Evolutionary conservation across 2,329 filamentous ascomycete genomes (phyloP), one percentile per base, ranked within the genome.

Genomic region (Pseudonectria buxi): DNA sequence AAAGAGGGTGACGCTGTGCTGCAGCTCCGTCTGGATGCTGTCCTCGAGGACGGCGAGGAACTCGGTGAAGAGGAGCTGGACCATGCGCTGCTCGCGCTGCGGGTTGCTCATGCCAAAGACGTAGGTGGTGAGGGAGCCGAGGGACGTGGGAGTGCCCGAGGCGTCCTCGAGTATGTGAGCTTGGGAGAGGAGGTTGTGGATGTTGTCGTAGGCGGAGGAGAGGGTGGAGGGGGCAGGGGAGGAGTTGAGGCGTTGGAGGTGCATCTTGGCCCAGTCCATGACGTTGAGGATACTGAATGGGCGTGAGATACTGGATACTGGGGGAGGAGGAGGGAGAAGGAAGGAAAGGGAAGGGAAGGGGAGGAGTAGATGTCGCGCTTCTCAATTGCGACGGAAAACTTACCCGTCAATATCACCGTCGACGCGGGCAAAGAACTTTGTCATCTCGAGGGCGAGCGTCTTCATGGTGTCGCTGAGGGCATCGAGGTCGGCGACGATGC

Each of bases 221-320:
- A 94, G 64, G 3, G 57, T 57, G 5, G 58, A 62, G 24, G 78
- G 73, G 1, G 75, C 72, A 6, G 79, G 76, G 14, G 74, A 65
- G 14, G 70, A 69, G 42, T 78, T 75, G 37, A 92, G 67, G 30
- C 80, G 79, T 41, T 79, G 71, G 11, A 96, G 76, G 59, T 95
- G 88, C 46, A 88, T 80, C 54, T 83, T 83, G 11, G 87, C 86
- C 90, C 90, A 95, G 56, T 95, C 87, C 88, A 96, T 95, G 33
- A 94, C 87, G 41, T 92, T 83, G 25, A 96, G 72, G 47, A 95
- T 94, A 41, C 83, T 82, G 52, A 34, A 24, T 7, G 13, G 13
- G 11, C 25, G 33, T 57, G 32, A 55, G 51, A 38, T 42, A 32
- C 32, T 41, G 34, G 24, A 22, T 5, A 22, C 5, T 22, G 18